Conservation (phyloP, 1,284 basidiomycete species). For the Entoloma clypeatum region DNA sequence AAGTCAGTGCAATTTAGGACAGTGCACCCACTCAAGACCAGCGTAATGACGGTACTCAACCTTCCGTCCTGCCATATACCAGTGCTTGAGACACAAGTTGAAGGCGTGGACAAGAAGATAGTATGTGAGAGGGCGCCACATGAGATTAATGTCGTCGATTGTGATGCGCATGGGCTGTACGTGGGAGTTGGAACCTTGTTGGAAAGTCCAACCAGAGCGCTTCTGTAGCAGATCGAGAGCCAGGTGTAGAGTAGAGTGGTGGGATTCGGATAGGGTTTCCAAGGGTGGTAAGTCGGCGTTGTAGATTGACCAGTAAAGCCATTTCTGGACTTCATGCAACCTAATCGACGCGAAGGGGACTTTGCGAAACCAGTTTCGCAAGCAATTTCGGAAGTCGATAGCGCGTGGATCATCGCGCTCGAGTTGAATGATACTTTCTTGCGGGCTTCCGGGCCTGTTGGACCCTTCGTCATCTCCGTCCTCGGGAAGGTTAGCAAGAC, state of each 20-base stretch:
- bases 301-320: constrained; percentile 86
- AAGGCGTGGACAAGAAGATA: constrained; percentile 59
- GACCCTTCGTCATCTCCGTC: constrained; percentile 56
- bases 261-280: constrained; percentile 43
- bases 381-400: constrained; percentile 67
- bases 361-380: constrained; percentile 75
- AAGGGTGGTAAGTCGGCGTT: constrained; percentile 54
- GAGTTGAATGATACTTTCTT: constrained; percentile 54
- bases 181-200: constrained; percentile 57
- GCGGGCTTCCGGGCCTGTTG: constrained; percentile 56
- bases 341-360: constrained; percentile 72
- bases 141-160: constrained; percentile 71
- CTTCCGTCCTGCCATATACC: constrained; percentile 44
- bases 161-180: constrained; percentile 69
- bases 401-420: constrained; percentile 67
- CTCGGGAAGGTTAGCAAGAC: constrained; percentile 52
- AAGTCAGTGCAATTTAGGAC: background rate
- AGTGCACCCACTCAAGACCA: constrained; percentile 57
- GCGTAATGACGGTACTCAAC: constrained; percentile 49
- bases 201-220: constrained; percentile 66
- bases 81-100: constrained; percentile 48
- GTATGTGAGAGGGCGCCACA: constrained; percentile 67
- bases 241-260: constrained; percentile 51
- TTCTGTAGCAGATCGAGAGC: constrained; percentile 65
- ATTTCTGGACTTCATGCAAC: constrained; percentile 62